phyloP scores from a whole-genome alignment of 352 stramenopile species.

The Hyaloperonospora brassicae region DNA sequence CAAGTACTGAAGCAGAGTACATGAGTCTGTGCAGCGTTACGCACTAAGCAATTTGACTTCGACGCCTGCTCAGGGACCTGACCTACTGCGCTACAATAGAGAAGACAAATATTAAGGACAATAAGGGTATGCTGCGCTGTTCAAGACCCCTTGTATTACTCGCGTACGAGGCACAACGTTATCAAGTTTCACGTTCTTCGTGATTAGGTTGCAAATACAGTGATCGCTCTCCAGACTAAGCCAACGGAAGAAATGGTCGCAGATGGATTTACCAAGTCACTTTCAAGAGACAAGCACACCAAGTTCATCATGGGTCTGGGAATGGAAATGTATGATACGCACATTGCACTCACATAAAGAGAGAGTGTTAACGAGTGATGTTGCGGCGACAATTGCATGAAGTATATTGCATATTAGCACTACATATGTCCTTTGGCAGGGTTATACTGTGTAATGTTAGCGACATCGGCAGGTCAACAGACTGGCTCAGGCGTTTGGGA shows the following conservation, averaged over 20 bases:
- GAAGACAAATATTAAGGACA: background rate
- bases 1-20: background rate
- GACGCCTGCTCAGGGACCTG: background rate
- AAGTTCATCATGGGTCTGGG: background rate
- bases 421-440: too few species aligned
- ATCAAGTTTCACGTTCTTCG: background rate
- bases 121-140: background rate
- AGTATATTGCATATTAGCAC: too few species aligned
- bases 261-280: background rate
- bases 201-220: background rate
- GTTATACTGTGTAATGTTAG: too few species aligned
- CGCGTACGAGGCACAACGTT: background rate
- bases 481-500: too few species aligned
- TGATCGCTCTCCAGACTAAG: background rate
- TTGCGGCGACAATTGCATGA: too few species aligned
- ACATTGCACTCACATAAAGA: background rate
- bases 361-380: too few species aligned
- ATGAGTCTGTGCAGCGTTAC: background rate
- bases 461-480: too few species aligned
- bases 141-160: background rate
- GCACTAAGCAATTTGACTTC: background rate
- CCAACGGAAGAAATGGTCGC: constrained; percentile 1
- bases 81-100: background rate
- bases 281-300: background rate
- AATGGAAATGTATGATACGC: background rate